Evolutionary conservation across 805 yeast genomes (phyloP).

Genomic region (Metschnikowia borealis): DNA sequence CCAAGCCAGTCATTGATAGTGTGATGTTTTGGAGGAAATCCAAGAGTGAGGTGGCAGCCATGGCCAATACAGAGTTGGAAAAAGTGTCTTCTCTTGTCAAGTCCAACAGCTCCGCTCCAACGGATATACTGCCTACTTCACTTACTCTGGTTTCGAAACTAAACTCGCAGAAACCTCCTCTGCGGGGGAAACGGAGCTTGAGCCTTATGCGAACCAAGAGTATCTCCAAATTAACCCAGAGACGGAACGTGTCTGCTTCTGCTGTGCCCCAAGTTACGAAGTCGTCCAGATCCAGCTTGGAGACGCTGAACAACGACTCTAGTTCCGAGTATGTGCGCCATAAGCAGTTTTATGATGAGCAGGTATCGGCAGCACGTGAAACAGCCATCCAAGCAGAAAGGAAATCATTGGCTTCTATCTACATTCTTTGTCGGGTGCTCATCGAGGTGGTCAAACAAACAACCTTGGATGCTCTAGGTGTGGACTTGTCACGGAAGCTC

Average conservation of each 20-base stretch:
- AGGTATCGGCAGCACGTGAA: constrained; percentile 44
- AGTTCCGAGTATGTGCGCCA: constrained; percentile 18
- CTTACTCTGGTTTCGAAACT: constrained; percentile 2
- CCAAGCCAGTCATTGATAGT: constrained; percentile 94
- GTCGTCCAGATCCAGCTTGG: constrained; percentile 1
- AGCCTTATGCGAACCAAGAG: constrained; percentile 40
- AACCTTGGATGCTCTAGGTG: constrained; percentile 67
- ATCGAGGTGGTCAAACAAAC: constrained; percentile 91
- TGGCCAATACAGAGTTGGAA: constrained; percentile 42
- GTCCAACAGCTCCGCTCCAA: background rate
- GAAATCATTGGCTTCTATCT: constrained; percentile 81
- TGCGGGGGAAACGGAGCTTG: constrained; percentile 35
- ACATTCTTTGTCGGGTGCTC: constrained; percentile 82
- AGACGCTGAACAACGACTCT: background rate
- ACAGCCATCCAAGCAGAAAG: constrained; percentile 81
- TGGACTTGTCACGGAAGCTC: constrained; percentile 72
- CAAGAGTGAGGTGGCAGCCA: constrained; percentile 75
- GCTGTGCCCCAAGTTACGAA: background rate
- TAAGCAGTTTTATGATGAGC: constrained; percentile 29
- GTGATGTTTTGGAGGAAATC: constrained; percentile 98
- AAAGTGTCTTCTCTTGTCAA: constrained; percentile 27
- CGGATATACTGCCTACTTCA: background rate
- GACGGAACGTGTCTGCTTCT: constrained; percentile 49
- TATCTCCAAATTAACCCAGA: constrained; percentile 39
- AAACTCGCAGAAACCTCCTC: constrained; percentile 3